These are phyloP conservation scores for Cladosporium austrohemisphaericum DNA, from an alignment of 2,329 filamentous ascomycete genomes.

Conservation along the genomic window DNA sequence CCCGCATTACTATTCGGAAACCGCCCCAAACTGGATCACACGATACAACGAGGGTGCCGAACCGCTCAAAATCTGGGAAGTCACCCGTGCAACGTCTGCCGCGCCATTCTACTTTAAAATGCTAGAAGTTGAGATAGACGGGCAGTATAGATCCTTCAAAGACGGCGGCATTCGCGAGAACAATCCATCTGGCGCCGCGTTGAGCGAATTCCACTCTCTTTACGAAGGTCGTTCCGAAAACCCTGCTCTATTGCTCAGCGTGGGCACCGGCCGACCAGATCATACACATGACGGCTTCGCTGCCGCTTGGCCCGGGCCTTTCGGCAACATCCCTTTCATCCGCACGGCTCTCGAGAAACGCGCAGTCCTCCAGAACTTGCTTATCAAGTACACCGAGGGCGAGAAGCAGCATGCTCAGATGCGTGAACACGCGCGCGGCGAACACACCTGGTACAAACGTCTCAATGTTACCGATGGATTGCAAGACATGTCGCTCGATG, in stretches of 20 bases:
- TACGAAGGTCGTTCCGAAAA: slow-evolving; percentile 39
- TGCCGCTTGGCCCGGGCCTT: slow-evolving; percentile 43
- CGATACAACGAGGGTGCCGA: slow-evolving; percentile 48
- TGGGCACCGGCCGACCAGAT: slow-evolving; percentile 47
- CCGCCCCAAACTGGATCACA: slow-evolving; percentile 42
- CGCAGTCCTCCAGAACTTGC: slow-evolving; percentile 47
- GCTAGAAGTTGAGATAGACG: slow-evolving; percentile 43
- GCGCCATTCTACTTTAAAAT: slow-evolving; percentile 52
- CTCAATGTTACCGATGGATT: slow-evolving; percentile 46
- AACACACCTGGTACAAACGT: slow-evolving; percentile 50
- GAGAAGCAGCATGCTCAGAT: slow-evolving; percentile 47
- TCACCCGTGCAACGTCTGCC: slow-evolving; percentile 51
- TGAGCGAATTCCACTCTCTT: slow-evolving; percentile 45
- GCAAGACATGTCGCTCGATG: slow-evolving; percentile 45
- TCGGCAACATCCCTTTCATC: slow-evolving; percentile 39
- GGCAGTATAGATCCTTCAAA: slow-evolving; percentile 42
- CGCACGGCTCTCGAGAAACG: slow-evolving; percentile 47
- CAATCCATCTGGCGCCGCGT: slow-evolving; percentile 47
- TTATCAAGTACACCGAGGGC: slow-evolving; percentile 52
- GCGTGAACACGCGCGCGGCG: slow-evolving; percentile 44
- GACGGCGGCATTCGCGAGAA: slow-evolving; percentile 51
- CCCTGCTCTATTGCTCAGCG: slow-evolving; percentile 44
- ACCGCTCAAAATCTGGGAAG: slow-evolving; percentile 48
- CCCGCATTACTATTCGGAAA: slow-evolving; percentile 42
- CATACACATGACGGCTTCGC: slow-evolving; percentile 45